Conservation (phyloP, 768 basidiomycete species). For the Kwoniella mangroviensis region DNA sequence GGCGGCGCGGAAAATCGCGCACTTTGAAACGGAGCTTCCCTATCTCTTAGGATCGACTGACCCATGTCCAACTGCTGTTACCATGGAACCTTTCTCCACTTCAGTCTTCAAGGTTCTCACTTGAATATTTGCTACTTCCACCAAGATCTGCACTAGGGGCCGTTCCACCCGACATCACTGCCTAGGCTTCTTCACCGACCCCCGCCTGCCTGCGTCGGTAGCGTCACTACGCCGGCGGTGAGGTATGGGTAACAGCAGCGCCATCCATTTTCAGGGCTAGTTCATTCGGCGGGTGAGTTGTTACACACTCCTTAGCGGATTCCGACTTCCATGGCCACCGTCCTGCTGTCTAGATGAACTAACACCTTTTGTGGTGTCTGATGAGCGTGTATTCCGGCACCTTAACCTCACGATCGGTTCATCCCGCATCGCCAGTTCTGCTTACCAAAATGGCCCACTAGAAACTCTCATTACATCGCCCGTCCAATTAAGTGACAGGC, state of each 20-base stretch:
- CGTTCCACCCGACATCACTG: slow-evolving; percentile 73
- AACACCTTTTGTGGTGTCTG: slow-evolving; percentile 85
- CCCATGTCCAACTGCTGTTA: slow-evolving; percentile 86
- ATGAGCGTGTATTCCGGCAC: slow-evolving; percentile 71
- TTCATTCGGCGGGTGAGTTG: slow-evolving; percentile 89
- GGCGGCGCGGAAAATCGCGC: slow-evolving; percentile 67
- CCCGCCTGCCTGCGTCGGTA: slow-evolving; percentile 66
- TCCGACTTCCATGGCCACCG: slow-evolving; percentile 85
- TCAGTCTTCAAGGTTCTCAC: slow-evolving; percentile 84
- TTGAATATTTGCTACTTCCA: slow-evolving; percentile 88
- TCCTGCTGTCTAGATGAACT: slow-evolving; percentile 87
- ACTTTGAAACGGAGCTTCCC: slow-evolving; percentile 75
- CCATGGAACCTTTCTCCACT: slow-evolving; percentile 87
- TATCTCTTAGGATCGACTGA: slow-evolving; percentile 82
- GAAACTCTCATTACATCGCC: slow-evolving; percentile 66
- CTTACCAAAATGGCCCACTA: slow-evolving; percentile 63
- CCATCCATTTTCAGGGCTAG: slow-evolving; percentile 91
- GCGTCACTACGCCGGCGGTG: slow-evolving; percentile 70
- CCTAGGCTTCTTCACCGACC: slow-evolving; percentile 78
- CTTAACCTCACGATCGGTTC: slow-evolving; percentile 74
- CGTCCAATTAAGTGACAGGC: slow-evolving; percentile 61
- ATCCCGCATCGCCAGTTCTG: slow-evolving; percentile 62
- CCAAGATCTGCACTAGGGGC: slow-evolving; percentile 86
- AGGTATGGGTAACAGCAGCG: slow-evolving; percentile 82
- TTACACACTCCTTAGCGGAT: slow-evolving; percentile 83